Conservation (phyloP, 495 filamentous ascomycete species). For the Aspergillus bridgeri region DNA sequence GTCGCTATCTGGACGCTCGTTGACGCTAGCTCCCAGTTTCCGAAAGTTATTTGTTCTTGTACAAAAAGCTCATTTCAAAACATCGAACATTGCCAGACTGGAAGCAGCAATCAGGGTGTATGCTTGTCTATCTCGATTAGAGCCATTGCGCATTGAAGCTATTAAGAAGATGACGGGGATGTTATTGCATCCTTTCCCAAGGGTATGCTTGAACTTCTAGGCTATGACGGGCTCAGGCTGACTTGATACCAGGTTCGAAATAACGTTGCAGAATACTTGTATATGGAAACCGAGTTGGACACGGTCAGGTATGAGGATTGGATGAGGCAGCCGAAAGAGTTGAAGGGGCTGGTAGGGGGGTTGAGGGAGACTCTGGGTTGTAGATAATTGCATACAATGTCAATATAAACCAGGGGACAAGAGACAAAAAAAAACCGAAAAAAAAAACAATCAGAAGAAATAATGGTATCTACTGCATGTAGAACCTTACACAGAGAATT, state of each 20-base stretch:
- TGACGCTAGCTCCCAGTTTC: constrained; percentile 32
- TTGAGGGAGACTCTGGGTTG: constrained; percentile 21
- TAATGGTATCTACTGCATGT: too few species aligned
- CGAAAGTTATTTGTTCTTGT: constrained; percentile 61
- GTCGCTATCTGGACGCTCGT: neutral
- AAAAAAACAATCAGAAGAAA: too few species aligned
- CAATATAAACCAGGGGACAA: too few species aligned
- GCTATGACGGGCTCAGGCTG: neutral
- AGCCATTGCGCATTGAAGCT: constrained; percentile 39
- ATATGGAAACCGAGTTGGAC: constrained; percentile 33
- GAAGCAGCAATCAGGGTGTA: constrained; percentile 77
- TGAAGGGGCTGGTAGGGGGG: constrained; percentile 36
- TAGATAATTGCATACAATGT: too few species aligned
- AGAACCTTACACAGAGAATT: neutral
- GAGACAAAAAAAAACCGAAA: too few species aligned
- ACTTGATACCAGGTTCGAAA: constrained; percentile 33
- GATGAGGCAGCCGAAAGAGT: constrained; percentile 36
- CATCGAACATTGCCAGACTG: constrained; percentile 71
- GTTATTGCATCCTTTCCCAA: constrained; percentile 63
- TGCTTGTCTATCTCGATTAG: constrained; percentile 53
- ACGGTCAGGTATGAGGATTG: constrained; percentile 38
- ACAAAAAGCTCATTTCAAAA: constrained; percentile 80
- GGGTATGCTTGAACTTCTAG: constrained; percentile 33
- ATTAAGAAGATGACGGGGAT: constrained; percentile 54
- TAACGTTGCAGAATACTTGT: constrained; percentile 37